Percentiles rank a stretch among this genome's conserved stretches.
These are phyloP conservation scores for Silybum marianum DNA, from an alignment of 129 eudicot genomes.

Conservation along the genomic window DNA sequence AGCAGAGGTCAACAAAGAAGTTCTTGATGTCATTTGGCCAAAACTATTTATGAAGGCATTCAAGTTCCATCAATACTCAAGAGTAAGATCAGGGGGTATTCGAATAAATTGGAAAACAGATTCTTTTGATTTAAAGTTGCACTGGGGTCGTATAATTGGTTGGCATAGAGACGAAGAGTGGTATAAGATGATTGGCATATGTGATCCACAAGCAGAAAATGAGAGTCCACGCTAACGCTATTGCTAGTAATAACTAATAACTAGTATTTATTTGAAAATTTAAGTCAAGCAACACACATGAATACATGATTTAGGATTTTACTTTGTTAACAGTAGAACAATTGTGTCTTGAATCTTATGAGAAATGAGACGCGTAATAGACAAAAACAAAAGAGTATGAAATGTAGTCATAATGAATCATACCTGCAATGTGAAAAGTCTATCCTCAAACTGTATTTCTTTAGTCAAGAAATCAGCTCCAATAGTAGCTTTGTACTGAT, in stretches of 20 bases:
- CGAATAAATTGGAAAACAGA: neutral
- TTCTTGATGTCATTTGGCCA: neutral
- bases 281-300: neutral
- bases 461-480: constrained; percentile 59
- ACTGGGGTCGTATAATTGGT: neutral
- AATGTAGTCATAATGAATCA: constrained; percentile 11
- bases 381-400: neutral
- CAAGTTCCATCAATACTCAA: neutral
- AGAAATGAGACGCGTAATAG: neutral
- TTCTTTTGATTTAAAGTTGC: neutral
- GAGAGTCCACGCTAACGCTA: neutral
- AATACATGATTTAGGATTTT: neutral
- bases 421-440: constrained; percentile 59
- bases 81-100: neutral
- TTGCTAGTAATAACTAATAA: neutral
- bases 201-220: neutral
- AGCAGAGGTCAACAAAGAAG: neutral
- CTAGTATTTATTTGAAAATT: neutral
- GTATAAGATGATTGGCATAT: neutral
- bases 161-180: neutral
- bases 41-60: neutral
- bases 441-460: constrained; percentile 51
- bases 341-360: neutral
- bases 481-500: constrained; percentile 62
- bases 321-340: neutral